A percentile compares a stretch with the other conserved stretches of the same genome.
Evolutionary conservation across 345 rosid genomes (phyloP).

Genomic region (Arabidopsis suecica): DNA sequence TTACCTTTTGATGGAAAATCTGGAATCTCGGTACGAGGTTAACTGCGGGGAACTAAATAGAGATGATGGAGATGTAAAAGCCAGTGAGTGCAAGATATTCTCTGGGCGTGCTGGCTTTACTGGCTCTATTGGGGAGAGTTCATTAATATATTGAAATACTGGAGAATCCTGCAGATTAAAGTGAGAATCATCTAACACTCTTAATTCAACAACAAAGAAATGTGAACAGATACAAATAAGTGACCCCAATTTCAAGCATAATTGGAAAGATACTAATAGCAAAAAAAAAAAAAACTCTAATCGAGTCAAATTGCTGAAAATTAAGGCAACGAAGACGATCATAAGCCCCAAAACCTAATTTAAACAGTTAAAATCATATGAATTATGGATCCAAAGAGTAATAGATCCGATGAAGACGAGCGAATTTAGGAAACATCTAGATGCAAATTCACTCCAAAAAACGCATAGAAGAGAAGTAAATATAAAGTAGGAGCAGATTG

Average conservation of each 20-base stretch:
- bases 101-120: constrained; percentile 47
- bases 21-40: constrained; percentile 46
- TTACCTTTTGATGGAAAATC: constrained; percentile 57
- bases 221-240: not conserved
- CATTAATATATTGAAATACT: constrained; percentile 66
- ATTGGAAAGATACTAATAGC: not conserved
- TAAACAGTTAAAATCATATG: not conserved
- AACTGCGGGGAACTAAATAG: constrained; percentile 58
- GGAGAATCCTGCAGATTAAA: constrained; percentile 67
- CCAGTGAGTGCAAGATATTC: constrained; percentile 47
- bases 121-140: constrained; percentile 64
- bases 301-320: not conserved
- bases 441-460: too few relatives aligned
- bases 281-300: not conserved
- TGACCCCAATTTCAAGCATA: not conserved
- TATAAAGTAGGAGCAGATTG: not conserved
- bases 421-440: constrained; percentile 5
- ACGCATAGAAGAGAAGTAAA: not conserved
- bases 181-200: constrained; percentile 1
- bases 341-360: not conserved
- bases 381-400: not conserved
- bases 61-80: constrained; percentile 59
- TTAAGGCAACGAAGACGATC: not conserved
- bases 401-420: not conserved
- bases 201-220: not conserved